These are phyloP conservation scores for Leucoagaricus sp. DNA, from an alignment of 1,284 basidiomycete species.

Conservation along the genomic window DNA sequence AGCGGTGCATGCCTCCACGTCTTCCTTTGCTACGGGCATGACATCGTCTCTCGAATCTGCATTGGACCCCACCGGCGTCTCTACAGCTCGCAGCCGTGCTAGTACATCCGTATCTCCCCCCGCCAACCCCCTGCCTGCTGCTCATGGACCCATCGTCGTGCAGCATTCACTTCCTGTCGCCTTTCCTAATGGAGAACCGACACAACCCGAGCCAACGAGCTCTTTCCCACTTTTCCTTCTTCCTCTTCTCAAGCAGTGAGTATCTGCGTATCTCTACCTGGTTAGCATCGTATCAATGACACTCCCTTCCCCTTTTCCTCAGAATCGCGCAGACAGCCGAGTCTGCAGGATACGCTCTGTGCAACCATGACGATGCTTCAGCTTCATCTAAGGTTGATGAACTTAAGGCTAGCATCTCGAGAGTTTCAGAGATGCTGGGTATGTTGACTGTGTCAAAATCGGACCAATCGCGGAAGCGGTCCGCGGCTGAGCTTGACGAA, in stretches of 20 bases:
- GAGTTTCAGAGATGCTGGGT: conserved; percentile 40
- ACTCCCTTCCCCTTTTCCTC: conserved; percentile 20
- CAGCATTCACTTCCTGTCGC: conserved; percentile 15
- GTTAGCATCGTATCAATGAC: conserved; percentile 14
- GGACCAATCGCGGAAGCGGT: conserved; percentile 61
- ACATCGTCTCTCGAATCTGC: conserved; percentile 50
- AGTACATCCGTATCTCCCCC: conserved; percentile 37
- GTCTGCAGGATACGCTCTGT: conserved; percentile 39
- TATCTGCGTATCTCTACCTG: not conserved
- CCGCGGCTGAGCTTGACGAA: conserved; percentile 62
- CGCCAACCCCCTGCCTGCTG: not conserved
- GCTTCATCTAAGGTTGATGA: conserved; percentile 39
- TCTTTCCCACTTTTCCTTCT: conserved; percentile 2
- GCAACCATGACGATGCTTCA: conserved; percentile 33
- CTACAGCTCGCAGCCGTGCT: conserved; percentile 36
- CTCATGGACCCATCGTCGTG: conserved; percentile 15
- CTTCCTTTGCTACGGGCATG: conserved; percentile 36
- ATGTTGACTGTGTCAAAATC: conserved; percentile 30
- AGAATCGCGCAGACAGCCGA: conserved; percentile 44
- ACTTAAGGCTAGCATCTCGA: conserved; percentile 39
- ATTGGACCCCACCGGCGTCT: conserved; percentile 38
- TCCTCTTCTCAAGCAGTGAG: conserved; percentile 13
- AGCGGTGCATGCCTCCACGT: conserved; percentile 35
- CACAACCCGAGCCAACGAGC: conserved; percentile 2
- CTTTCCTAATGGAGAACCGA: not conserved